phyloP scores from a whole-genome alignment of 805 yeast genomes.

The Tetrapisispora fleetii region DNA sequence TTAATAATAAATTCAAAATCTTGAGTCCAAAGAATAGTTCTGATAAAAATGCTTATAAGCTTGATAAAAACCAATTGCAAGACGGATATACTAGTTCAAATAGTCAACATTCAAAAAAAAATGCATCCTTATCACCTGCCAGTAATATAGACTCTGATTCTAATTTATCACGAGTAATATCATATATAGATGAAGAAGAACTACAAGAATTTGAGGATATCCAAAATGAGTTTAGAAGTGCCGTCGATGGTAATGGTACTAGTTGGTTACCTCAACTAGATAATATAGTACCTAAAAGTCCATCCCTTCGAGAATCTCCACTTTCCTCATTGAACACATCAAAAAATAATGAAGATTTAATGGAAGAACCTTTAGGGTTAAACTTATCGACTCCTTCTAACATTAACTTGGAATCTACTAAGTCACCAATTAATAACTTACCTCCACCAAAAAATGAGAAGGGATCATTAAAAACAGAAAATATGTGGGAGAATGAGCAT shows the following conservation, averaged over 20 bases:
- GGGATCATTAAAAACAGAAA: not conserved
- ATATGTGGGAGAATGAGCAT: not conserved
- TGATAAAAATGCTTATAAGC: not conserved
- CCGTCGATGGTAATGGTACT: constrained; percentile 18
- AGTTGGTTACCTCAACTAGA: constrained; percentile 24
- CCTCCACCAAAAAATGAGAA: not conserved
- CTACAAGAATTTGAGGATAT: constrained; percentile 26
- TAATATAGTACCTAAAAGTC: constrained; percentile 15
- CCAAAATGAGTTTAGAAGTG: constrained; percentile 23
- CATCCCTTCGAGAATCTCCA: not conserved
- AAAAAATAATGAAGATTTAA: not conserved
- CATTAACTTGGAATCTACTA: not conserved
- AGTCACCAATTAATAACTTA: not conserved
- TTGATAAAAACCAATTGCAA: not conserved
- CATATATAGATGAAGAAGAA: constrained; percentile 25
- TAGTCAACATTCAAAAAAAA: not conserved
- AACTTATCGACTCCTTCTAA: not conserved
- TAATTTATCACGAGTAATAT: constrained; percentile 21
- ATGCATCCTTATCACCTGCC: not conserved
- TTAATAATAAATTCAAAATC: not conserved
- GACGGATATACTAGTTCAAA: not conserved
- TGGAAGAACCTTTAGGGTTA: not conserved
- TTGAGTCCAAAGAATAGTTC: constrained; percentile 1
- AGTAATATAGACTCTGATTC: constrained; percentile 10
- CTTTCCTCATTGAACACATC: not conserved